Conservation (phyloP, 805 yeast species). For the Candida nanaspora region DNA sequence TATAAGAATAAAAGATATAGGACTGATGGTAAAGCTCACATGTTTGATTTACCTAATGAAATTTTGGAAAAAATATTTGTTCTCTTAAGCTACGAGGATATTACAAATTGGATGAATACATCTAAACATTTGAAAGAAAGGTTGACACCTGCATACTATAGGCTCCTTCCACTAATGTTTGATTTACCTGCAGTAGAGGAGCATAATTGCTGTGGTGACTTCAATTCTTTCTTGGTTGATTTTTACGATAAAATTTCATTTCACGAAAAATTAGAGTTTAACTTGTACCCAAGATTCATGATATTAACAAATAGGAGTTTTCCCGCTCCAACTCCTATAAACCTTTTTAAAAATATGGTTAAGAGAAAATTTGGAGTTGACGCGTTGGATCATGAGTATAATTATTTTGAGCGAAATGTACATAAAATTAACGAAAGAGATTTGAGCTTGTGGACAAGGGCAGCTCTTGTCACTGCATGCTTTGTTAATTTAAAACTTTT, state of each 20-base stretch:
- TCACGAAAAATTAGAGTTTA: too few relatives aligned
- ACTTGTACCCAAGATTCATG: too few relatives aligned
- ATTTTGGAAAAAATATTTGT: slow-evolving; percentile 14
- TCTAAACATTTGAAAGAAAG: not conserved
- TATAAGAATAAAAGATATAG: not conserved
- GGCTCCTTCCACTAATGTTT: not conserved
- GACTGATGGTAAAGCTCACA: not conserved
- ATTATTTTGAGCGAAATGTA: not conserved
- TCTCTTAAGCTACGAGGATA: slow-evolving; percentile 4
- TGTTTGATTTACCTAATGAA: slow-evolving; percentile 16
- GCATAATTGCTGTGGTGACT: too few relatives aligned
- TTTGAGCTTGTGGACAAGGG: not conserved
- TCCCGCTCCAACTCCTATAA: too few relatives aligned
- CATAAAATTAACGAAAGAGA: not conserved
- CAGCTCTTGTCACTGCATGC: not conserved
- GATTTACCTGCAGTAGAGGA: not conserved
- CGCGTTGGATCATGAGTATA: too few relatives aligned
- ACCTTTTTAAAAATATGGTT: too few relatives aligned
- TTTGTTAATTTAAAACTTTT: not conserved
- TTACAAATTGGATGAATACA: not conserved
- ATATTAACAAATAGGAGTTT: too few relatives aligned
- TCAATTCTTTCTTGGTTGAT: too few relatives aligned
- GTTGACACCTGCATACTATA: not conserved
- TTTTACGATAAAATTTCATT: too few relatives aligned
- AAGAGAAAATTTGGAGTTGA: too few relatives aligned